These are phyloP conservation scores for Ustanciosporium gigantosporum DNA, from an alignment of 1,284 basidiomycete species.

Conservation along the genomic window DNA sequence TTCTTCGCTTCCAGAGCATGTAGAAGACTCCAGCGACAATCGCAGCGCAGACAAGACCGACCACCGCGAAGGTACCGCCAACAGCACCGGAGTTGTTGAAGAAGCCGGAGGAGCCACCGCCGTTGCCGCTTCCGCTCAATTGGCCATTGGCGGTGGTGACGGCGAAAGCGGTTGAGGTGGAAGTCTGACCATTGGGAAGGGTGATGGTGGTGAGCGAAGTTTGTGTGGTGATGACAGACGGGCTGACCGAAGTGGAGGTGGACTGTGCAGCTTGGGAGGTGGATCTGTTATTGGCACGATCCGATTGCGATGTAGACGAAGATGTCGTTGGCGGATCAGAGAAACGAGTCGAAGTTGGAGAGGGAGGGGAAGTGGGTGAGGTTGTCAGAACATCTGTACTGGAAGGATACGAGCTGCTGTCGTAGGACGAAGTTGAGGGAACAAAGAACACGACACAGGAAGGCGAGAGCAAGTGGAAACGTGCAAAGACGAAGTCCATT, in stretches of 20 bases:
- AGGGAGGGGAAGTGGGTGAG: not conserved
- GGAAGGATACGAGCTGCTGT: no score
- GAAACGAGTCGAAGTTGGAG: not conserved
- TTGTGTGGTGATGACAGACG: constrained; percentile 30
- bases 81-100: constrained; percentile 57
- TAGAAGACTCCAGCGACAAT: constrained; percentile 49
- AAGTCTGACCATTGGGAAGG: constrained; percentile 27
- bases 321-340: not conserved
- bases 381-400: not conserved
- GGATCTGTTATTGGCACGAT: not conserved
- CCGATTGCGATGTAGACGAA: not conserved
- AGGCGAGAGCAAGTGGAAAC: not conserved
- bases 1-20: constrained; percentile 50
- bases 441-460: not conserved
- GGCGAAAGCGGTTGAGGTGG: constrained; percentile 35
- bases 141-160: constrained; percentile 39
- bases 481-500: constrained; percentile 15
- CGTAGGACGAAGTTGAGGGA: no score
- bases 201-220: constrained; percentile 35
- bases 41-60: constrained; percentile 51
- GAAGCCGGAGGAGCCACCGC: constrained; percentile 32
- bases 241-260: constrained; percentile 17
- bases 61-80: constrained; percentile 58
- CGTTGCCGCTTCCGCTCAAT: constrained; percentile 20
- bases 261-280: constrained; percentile 6